These are phyloP conservation scores for Candida khao-thaluensis DNA, from an alignment of 805 yeast species.

Conservation along the genomic window DNA sequence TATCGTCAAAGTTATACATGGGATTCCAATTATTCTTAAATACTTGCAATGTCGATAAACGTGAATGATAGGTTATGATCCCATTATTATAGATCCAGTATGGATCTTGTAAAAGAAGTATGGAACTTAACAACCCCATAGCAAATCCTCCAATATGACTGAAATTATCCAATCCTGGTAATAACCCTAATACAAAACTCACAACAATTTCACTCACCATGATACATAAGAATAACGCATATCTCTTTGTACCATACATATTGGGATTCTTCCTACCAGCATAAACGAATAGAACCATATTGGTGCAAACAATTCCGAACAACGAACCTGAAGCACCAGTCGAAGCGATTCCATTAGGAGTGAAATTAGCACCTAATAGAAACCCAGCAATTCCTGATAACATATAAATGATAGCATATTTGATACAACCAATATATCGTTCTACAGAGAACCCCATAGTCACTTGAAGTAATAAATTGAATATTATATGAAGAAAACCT, in stretches of 20 bases:
- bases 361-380: conserved; percentile 64
- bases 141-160: conserved; percentile 76
- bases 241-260: conserved; percentile 45
- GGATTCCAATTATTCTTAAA: conserved; percentile 43
- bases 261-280: conserved; percentile 51
- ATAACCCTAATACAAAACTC: conserved; percentile 59
- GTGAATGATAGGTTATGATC: conserved; percentile 33
- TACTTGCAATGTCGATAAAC: conserved; percentile 29
- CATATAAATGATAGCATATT: conserved; percentile 56
- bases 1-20: conserved; percentile 30
- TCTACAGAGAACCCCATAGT: conserved; percentile 63
- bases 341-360: conserved; percentile 64
- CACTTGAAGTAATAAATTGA: conserved; percentile 60
- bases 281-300: conserved; percentile 53
- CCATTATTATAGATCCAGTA: conserved; percentile 43
- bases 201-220: conserved; percentile 58
- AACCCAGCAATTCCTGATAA: conserved; percentile 67
- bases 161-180: conserved; percentile 75
- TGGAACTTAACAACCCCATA: conserved; percentile 53
- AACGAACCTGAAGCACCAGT: conserved; percentile 73
- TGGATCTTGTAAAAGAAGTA: conserved; percentile 57
- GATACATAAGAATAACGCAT: conserved; percentile 43
- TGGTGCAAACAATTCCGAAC: conserved; percentile 66
- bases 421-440: conserved; percentile 50
- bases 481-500: conserved; percentile 65